Base-by-base conservation (phyloP, 1,284 basidiomycete genomes). In the Malassezia equina region DNA sequence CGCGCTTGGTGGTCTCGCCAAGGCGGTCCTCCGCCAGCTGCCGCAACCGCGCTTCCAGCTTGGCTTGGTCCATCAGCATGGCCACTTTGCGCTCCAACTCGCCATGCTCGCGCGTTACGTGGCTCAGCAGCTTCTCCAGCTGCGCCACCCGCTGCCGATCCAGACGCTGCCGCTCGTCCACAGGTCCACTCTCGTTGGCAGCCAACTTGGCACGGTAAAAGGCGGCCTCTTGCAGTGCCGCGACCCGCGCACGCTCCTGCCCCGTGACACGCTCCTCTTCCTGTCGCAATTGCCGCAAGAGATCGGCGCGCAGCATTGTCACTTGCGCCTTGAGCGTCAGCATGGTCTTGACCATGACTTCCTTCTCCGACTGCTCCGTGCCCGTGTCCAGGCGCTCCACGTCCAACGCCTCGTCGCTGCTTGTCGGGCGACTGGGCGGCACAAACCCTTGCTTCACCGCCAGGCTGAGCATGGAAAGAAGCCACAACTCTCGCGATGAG, bases 121-220 rank as follows among this genome's bases (percentile, higher is more conserved):
- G 86, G 52, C 77, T 80, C 21, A 91, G 77, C 63, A 88, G 84
- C 41, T 80, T 80, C 75, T 98, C 94, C 28, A 98, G 80, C 44
- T 90, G 85, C 13, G 78, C 71, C 21, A 85, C 79, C 40, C 90
- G 86, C 52, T 90, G 86, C 7, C 84, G 82, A 63, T 95, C 91
- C 8, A 94, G 71, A 27, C 84, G 82, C 13, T 60, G 52, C 27
- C 79, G 78, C 39, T 94, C 89, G 6, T 77, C 76, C 6, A 82
- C 79, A 17, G 83, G 82, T 48, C 81, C 80, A 9, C 36, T 34
- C 73, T 99, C 94, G 55, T 89, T 78, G 0, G 93, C 90, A 4
- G 84, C 81, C 11, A 94, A 78, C 77, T 96, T 96, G 45, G 91
- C 88, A 44, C 93, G 88, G 75, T 90, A 95, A 77, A 88, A 98